phyloP scores from a whole-genome alignment of 2,329 filamentous ascomycete genomes.

The Sarocladium brachiariae region DNA sequence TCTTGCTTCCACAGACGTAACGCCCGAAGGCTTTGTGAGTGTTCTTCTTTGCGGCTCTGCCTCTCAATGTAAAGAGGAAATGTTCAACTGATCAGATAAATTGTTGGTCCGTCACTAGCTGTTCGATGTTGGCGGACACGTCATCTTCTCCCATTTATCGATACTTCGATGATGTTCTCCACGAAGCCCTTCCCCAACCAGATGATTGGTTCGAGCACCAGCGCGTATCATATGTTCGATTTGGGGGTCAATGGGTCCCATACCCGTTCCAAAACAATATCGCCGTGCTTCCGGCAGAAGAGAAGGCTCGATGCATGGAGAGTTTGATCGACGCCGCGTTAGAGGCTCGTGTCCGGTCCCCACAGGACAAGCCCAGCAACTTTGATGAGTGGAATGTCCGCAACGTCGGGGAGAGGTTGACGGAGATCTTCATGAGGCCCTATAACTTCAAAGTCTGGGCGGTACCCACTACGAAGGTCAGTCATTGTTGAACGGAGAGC shows the following conservation, averaged over 20 bases:
- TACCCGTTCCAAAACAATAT: constrained; percentile 99
- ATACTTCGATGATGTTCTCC: constrained; percentile 94
- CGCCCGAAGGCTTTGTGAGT: constrained; percentile 87
- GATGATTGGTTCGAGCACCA: constrained; percentile 91
- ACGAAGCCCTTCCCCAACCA: constrained; percentile 81
- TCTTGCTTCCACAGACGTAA: constrained; percentile 84
- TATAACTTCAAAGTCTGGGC: constrained; percentile 99
- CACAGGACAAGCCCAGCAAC: constrained; percentile 77
- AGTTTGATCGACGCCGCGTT: constrained; percentile 85
- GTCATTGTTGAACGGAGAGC: too few species aligned
- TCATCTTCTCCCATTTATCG: constrained; percentile 98
- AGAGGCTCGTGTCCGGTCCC: constrained; percentile 66
- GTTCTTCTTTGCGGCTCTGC: constrained; percentile 7
- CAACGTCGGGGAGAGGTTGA: constrained; percentile 75
- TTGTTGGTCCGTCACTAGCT: constrained; percentile 45
- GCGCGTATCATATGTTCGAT: constrained; percentile 90
- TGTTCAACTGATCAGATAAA: not conserved
- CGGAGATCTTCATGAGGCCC: constrained; percentile 87
- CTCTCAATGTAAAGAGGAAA: not conserved
- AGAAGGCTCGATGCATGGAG: constrained; percentile 81
- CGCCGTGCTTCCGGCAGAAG: constrained; percentile 85
- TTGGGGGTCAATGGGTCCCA: constrained; percentile 83
- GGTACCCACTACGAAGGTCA: constrained; percentile 82
- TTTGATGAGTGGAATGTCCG: constrained; percentile 94
- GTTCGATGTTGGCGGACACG: constrained; percentile 89